phyloP scores from a whole-genome alignment of 257 asterid genomes.

The Plectranthus barbatus region DNA sequence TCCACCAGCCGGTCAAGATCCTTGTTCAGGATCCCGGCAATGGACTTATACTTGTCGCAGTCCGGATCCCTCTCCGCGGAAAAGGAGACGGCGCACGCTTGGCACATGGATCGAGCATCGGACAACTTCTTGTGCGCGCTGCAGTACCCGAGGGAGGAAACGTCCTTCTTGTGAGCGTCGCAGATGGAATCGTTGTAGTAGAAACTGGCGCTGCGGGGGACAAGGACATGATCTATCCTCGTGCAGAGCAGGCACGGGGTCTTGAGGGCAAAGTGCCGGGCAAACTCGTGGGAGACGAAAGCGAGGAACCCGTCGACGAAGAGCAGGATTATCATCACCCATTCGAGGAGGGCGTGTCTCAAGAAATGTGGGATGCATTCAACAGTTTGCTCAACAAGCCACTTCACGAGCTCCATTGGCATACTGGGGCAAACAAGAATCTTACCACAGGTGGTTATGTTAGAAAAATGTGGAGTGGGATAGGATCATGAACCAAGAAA shows the following conservation, averaged over 20 bases:
- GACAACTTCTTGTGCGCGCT: slow-evolving; percentile 63
- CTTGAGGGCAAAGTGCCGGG: slow-evolving; percentile 47
- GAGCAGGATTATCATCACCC: slow-evolving; percentile 56
- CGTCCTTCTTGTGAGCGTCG: slow-evolving; percentile 63
- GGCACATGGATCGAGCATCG: slow-evolving; percentile 62
- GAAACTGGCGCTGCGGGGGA: slow-evolving; percentile 31
- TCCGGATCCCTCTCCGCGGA: slow-evolving; percentile 50
- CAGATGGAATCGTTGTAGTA: slow-evolving; percentile 76
- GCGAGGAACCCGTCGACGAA: slow-evolving; percentile 63
- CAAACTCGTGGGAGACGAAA: slow-evolving; percentile 50
- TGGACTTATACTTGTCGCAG: slow-evolving; percentile 37
- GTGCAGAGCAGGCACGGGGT: slow-evolving; percentile 76
- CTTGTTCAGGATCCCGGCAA: slow-evolving; percentile 61
- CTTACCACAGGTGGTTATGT: neutral
- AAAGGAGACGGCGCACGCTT: slow-evolving; percentile 59
- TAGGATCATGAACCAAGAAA: slow-evolving; percentile 53
- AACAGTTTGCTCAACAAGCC: slow-evolving; percentile 34
- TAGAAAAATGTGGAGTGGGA: slow-evolving; percentile 3
- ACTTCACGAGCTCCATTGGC: slow-evolving; percentile 20
- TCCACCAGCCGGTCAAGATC: slow-evolving; percentile 38
- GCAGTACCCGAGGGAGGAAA: slow-evolving; percentile 82
- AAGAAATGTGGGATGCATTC: slow-evolving; percentile 41
- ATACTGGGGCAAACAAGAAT: neutral
- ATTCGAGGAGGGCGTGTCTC: slow-evolving; percentile 58
- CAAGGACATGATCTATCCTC: slow-evolving; percentile 53